Evolutionary conservation across 176 grass and related monocot genomes (phyloP), one percentile per base, ranked within the genome.

Genomic region (Aechmea fasciata): DNA sequence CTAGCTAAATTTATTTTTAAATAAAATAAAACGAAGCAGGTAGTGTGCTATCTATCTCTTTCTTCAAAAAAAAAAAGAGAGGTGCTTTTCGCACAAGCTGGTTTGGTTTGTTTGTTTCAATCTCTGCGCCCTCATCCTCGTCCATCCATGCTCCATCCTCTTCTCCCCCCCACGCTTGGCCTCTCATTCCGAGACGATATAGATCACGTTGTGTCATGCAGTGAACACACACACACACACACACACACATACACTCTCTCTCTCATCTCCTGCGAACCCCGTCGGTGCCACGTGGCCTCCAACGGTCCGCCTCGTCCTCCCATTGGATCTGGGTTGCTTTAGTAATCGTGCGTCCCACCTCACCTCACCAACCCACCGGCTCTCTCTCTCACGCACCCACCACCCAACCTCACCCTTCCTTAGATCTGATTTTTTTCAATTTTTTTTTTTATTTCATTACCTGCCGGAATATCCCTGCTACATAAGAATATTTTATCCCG

Each of bases 101-200:
- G 25, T 26, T 49, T 50, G 2, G 22, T 33, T 66, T 3, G 8
- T n/a, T 12, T 64, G 13, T 10, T 4, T 48, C 11, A 13, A 5
- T 67, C 10, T 62, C 29, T 49, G 68, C 11, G 33, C 0, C 51
- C 0, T 41, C 7, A 41, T 78, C 75, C 82, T 54, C 63, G 69
- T 78, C 86, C 84, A 84, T 71, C 79, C 90, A 79, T 82, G 81
- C 90, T 82, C 69, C 75, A 76, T 87, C 74, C 81, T 71, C 80
- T n/a, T 51, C 22, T 63, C 24, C 53, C 54, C 24, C 53, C 64
- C 13, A 25, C 25, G 64, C 64, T 67, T 23, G 29, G 67, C 90
- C 90, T 84, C 86, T 59, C 86, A 65, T 79, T 84, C 66, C 69
- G 33, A 41, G 33, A 41, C 33, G 1, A 41, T 41, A 41, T 41